phyloP scores from a whole-genome alignment of 495 filamentous ascomycete species.

The Aspergillus sclerotiicarbonarius region DNA sequence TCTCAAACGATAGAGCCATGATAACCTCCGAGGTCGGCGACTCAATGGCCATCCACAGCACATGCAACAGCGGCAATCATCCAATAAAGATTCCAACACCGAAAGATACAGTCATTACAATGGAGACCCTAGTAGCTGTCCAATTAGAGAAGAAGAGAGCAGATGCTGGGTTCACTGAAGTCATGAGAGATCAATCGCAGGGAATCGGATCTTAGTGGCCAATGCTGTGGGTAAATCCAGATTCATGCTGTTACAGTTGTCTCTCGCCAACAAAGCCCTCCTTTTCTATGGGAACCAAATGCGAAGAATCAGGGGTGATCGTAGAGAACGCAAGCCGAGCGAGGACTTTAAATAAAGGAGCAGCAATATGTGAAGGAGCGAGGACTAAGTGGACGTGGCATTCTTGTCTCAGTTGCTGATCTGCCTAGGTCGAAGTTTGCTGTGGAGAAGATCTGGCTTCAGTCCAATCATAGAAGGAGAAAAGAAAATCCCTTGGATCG shows the following conservation, averaged over 20 bases:
- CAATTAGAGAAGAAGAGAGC: background rate
- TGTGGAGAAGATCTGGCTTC: slow-evolving; percentile 5
- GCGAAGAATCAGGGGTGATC: background rate
- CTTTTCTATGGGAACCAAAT: no score
- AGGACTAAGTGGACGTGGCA: background rate
- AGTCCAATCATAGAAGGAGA: background rate
- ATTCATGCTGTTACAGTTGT: background rate
- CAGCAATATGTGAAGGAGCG: slow-evolving; percentile 1
- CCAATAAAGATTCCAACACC: background rate
- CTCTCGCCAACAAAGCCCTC: background rate
- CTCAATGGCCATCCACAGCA: no score
- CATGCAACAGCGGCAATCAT: background rate
- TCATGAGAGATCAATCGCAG: background rate
- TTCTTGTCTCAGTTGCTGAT: background rate
- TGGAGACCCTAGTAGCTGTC: no score
- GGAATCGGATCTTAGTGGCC: slow-evolving; percentile 1
- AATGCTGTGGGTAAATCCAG: background rate
- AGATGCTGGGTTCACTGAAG: background rate
- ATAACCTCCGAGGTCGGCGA: no score
- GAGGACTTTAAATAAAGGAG: background rate
- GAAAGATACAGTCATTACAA: no score
- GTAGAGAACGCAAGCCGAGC: background rate
- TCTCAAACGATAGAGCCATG: no score
- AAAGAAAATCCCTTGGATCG: background rate
- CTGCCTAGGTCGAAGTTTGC: background rate